Conservation (phyloP, 345 rosid species). For the Bruguiera sexangula region DNA sequence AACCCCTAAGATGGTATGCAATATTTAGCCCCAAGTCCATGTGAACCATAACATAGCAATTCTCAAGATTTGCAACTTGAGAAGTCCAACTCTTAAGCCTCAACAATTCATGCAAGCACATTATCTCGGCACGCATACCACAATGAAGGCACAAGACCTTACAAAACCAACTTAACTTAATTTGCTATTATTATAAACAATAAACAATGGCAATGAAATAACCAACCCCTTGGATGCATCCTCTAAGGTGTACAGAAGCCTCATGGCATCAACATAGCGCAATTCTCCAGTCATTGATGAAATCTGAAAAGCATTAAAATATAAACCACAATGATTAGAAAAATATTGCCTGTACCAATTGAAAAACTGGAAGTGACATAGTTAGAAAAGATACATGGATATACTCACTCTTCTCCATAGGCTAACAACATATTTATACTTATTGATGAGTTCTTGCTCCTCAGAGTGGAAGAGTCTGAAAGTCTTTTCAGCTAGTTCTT, state of each 20-base stretch:
- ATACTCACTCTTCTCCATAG: conserved; percentile 87
- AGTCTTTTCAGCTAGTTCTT: conserved; percentile 62
- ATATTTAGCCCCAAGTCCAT: no score
- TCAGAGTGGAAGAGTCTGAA: conserved; percentile 58
- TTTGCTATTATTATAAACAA: conserved; percentile 1
- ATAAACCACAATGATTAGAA: neutral
- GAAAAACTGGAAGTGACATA: neutral
- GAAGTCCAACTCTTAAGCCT: no score
- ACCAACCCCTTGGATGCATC: conserved; percentile 71
- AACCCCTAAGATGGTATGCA: no score
- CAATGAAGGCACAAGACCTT: no score
- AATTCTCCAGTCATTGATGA: conserved; percentile 70
- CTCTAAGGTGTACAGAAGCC: conserved; percentile 64
- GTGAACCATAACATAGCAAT: no score
- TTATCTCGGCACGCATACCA: no score
- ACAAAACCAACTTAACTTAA: no score
- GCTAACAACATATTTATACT: conserved; percentile 79
- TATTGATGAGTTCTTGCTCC: conserved; percentile 75
- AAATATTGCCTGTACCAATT: neutral
- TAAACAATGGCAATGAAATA: neutral
- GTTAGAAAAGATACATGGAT: neutral
- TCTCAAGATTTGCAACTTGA: no score
- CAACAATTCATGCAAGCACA: no score
- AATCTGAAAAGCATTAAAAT: conserved; percentile 46
- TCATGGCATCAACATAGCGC: conserved; percentile 76